Evolutionary conservation across 2,329 filamentous ascomycete genomes (phyloP).

Genomic region (Penicillium frequentans): DNA sequence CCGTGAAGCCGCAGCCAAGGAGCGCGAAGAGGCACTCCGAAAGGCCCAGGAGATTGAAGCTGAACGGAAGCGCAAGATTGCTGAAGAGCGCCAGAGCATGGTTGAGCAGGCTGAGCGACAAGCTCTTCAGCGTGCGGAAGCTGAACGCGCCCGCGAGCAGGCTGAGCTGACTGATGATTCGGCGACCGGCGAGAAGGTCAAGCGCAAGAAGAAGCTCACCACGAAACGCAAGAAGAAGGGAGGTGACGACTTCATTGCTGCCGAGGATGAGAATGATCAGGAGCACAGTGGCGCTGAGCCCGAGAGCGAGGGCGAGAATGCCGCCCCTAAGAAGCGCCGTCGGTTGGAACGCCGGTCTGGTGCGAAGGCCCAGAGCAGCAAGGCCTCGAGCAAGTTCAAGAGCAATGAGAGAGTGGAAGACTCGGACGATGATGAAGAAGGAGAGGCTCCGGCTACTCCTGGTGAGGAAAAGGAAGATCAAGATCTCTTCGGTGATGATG

Average conservation of each 20-base stretch:
- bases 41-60: conserved; percentile 67
- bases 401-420: conserved; percentile 81
- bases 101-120: conserved; percentile 71
- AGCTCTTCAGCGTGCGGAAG: conserved; percentile 69
- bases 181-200: conserved; percentile 78
- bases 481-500: conserved; percentile 31
- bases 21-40: conserved; percentile 73
- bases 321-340: conserved; percentile 58
- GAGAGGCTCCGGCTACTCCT: conserved; percentile 35
- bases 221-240: conserved; percentile 63
- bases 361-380: conserved; percentile 33
- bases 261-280: conserved; percentile 46
- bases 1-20: conserved; percentile 76
- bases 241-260: conserved; percentile 33
- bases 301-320: conserved; percentile 35
- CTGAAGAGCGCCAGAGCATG: conserved; percentile 82
- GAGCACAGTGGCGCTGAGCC: conserved; percentile 29
- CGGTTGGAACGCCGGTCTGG: conserved; percentile 56
- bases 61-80: conserved; percentile 75
- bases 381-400: conserved; percentile 68
- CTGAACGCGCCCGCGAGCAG: conserved; percentile 66
- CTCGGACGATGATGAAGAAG: conserved; percentile 55
- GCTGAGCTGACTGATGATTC: conserved; percentile 79
- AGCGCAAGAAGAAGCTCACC: conserved; percentile 65
- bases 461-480: conserved; percentile 28